These are phyloP conservation scores for Dothiorella sarmentorum DNA, from an alignment of 2,329 filamentous ascomycete genomes.

Conservation along the genomic window DNA sequence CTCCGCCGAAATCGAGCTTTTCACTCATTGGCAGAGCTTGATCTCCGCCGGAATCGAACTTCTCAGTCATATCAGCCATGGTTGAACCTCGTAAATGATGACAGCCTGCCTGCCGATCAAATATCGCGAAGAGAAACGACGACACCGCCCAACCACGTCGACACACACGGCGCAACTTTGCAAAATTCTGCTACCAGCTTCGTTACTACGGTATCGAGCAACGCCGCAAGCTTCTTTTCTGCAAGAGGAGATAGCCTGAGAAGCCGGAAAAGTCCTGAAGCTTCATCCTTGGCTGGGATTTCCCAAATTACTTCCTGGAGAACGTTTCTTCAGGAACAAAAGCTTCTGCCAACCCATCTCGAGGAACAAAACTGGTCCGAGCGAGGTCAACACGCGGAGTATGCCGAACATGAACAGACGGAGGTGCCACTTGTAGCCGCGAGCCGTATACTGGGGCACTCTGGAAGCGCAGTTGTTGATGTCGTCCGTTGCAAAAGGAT, in stretches of 20 bases:
- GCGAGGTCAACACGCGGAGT: conserved; percentile 22
- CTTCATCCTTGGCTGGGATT: background rate
- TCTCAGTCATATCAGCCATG: too few species aligned
- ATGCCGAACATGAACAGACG: background rate
- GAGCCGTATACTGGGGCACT: conserved; percentile 16
- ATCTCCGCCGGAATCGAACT: too few species aligned
- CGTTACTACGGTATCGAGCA: too few species aligned
- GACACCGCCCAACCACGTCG: too few species aligned
- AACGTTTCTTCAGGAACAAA: background rate
- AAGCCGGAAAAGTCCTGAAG: background rate
- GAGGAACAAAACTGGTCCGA: conserved; percentile 30
- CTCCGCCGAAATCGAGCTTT: too few species aligned
- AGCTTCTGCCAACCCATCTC: background rate
- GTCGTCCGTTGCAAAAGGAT: conserved; percentile 23
- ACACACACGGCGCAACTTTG: too few species aligned
- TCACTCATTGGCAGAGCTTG: too few species aligned
- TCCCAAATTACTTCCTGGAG: background rate
- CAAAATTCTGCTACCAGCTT: too few species aligned
- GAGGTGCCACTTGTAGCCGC: conserved; percentile 15
- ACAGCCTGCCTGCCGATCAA: background rate
- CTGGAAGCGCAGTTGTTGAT: conserved; percentile 21
- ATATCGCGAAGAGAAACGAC: too few species aligned
- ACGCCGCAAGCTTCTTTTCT: background rate
- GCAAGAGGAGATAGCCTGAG: background rate
- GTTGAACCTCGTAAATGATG: background rate